Conservation (phyloP, 1,139 yeast species). For the Nakaseomyces glabratus region DNA sequence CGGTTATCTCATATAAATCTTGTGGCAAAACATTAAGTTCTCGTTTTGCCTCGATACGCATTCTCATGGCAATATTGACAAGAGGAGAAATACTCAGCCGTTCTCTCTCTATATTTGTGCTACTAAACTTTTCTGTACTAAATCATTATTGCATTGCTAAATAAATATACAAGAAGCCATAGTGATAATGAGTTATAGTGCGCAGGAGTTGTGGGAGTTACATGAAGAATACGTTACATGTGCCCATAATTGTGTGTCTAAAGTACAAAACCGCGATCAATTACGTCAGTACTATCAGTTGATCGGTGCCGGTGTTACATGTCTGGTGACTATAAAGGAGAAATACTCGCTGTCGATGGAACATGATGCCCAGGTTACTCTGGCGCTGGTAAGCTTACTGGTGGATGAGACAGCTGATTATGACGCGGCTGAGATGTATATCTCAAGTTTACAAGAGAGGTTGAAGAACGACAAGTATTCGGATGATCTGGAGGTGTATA, state of each 20-base stretch:
- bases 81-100: too few relatives aligned
- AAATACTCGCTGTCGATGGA: slow-evolving; percentile 19
- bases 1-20: too few relatives aligned
- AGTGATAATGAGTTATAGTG: too few relatives aligned
- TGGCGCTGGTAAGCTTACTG: slow-evolving; percentile 20
- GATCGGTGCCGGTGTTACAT: slow-evolving; percentile 19
- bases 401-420: slow-evolving; percentile 22
- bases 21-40: too few relatives aligned
- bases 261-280: slow-evolving; percentile 14
- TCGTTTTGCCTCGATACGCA: too few relatives aligned
- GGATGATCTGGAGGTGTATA: slow-evolving; percentile 13
- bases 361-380: slow-evolving; percentile 22
- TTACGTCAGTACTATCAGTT: slow-evolving; percentile 24
- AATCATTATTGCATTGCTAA: too few relatives aligned
- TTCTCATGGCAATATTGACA: too few relatives aligned
- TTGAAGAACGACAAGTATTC: slow-evolving; percentile 16
- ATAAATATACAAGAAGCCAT: too few relatives aligned
- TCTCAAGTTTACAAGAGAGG: slow-evolving; percentile 21
- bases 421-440: slow-evolving; percentile 26
- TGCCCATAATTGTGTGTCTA: slow-evolving; percentile 16
- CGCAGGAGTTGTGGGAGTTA: slow-evolving; percentile 14
- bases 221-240: slow-evolving; percentile 21
- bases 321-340: slow-evolving; percentile 17
- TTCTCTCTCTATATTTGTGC: too few relatives aligned
- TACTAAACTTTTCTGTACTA: too few relatives aligned